These are phyloP conservation scores for Lichtheimia ramosa DNA, from an alignment of 371 early-diverging fungal species.

Conservation along the genomic window DNA sequence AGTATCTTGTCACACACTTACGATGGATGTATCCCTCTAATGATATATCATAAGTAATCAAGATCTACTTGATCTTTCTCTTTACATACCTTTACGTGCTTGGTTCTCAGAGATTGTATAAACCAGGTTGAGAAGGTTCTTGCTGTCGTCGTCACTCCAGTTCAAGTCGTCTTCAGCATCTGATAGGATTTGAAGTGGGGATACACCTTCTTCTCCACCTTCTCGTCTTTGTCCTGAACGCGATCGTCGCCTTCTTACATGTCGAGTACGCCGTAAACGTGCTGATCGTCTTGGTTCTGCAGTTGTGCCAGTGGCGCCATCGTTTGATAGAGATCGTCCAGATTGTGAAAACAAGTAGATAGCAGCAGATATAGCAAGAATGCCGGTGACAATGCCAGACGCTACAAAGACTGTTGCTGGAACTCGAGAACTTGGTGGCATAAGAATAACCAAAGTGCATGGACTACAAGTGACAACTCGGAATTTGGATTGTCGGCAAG, in stretches of 20 bases:
- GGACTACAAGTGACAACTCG: too few relatives aligned
- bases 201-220: conserved; percentile 3
- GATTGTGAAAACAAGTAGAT: conserved; percentile 5
- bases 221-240: conserved; percentile 8
- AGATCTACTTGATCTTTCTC: too few relatives aligned
- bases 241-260: conserved; percentile 32
- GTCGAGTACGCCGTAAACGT: conserved; percentile 32
- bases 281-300: conserved; percentile 10
- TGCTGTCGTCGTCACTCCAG: conserved; percentile 55
- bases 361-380: conserved; percentile 10
- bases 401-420: conserved; percentile 6
- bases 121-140: conserved; percentile 73
- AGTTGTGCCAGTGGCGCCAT: neutral
- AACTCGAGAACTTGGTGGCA: conserved; percentile 1
- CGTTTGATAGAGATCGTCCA: neutral
- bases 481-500: too few relatives aligned
- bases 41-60: neutral
- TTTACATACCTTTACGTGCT: conserved; percentile 71
- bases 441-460: too few relatives aligned
- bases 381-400: conserved; percentile 15
- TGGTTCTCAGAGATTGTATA: conserved; percentile 89
- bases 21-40: conserved; percentile 81
- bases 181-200: conserved; percentile 6
- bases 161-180: conserved; percentile 32
- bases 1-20: conserved; percentile 25